A percentile compares a stretch with the other conserved stretches of the same genome.
Evolutionary conservation across 1,139 yeast species (phyloP).

Genomic region (Kodamaea fungicola): DNA sequence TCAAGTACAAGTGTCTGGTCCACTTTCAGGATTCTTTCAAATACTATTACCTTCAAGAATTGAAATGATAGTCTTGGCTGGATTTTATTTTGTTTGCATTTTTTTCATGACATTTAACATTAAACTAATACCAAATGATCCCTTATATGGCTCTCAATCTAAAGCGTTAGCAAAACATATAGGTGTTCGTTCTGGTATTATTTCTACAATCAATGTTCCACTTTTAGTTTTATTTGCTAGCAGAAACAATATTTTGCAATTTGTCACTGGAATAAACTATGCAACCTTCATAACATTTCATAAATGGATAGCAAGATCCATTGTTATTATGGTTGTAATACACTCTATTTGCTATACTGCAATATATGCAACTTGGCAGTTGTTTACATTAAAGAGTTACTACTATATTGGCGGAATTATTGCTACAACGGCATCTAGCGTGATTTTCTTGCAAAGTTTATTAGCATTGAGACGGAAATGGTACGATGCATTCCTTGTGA

Average conservation of each 20-base stretch:
- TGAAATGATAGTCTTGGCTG: slow-evolving; percentile 16
- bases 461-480: slow-evolving; percentile 12
- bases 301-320: slow-evolving; percentile 34
- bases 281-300: slow-evolving; percentile 33
- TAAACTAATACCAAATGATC: slow-evolving; percentile 5
- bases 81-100: slow-evolving; percentile 13
- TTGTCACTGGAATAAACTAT: slow-evolving; percentile 35
- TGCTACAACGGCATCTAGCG: slow-evolving; percentile 27
- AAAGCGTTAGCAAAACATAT: slow-evolving; percentile 9
- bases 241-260: slow-evolving; percentile 36
- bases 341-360: slow-evolving; percentile 39
- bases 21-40: slow-evolving; percentile 5
- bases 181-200: slow-evolving; percentile 32
- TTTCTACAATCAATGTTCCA: slow-evolving; percentile 21
- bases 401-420: slow-evolving; percentile 29
- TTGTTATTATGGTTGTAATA: slow-evolving; percentile 22
- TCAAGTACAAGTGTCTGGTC: slow-evolving; percentile 3
- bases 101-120: slow-evolving; percentile 10
- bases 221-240: slow-evolving; percentile 34
- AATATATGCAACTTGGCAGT: slow-evolving; percentile 2
- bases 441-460: slow-evolving; percentile 20
- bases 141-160: slow-evolving; percentile 5
- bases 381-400: slow-evolving; percentile 11
- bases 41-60: slow-evolving; percentile 20
- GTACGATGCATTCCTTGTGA: slow-evolving; percentile 17